Evolutionary conservation across 305 asterid genomes (phyloP).

Genomic region (Ilex paraguariensis): DNA sequence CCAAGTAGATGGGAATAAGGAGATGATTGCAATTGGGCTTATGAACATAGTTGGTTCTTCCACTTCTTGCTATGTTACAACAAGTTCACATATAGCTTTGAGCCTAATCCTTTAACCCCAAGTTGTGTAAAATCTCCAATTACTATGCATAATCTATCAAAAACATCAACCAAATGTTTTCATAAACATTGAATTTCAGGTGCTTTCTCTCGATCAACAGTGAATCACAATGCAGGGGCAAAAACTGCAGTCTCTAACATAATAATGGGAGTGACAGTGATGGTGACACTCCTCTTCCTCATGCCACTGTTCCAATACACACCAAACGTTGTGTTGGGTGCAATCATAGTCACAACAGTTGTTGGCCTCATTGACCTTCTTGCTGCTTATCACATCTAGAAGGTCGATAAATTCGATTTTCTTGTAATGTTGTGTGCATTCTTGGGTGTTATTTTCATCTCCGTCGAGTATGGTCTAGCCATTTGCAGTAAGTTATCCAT

Average conservation of each 20-base stretch:
- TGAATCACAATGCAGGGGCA: slow-evolving; percentile 92
- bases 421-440: slow-evolving; percentile 64
- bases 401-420: slow-evolving; percentile 73
- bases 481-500: slow-evolving; percentile 47
- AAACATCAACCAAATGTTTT: not conserved
- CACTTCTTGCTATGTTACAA: slow-evolving; percentile 82
- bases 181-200: slow-evolving; percentile 28
- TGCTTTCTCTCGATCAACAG: slow-evolving; percentile 85
- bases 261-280: slow-evolving; percentile 70
- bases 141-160: too few species aligned
- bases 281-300: slow-evolving; percentile 80
- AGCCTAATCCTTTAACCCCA: too few species aligned
- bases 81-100: slow-evolving; percentile 27
- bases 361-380: slow-evolving; percentile 76
- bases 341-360: slow-evolving; percentile 82
- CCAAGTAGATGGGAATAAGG: slow-evolving; percentile 91
- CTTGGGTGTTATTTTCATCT: slow-evolving; percentile 70
- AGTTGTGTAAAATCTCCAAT: too few species aligned
- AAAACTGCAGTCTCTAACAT: slow-evolving; percentile 81
- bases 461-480: slow-evolving; percentile 76
- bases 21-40: slow-evolving; percentile 81
- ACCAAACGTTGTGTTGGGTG: slow-evolving; percentile 73
- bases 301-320: slow-evolving; percentile 95
- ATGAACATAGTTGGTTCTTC: slow-evolving; percentile 87
- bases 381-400: slow-evolving; percentile 71